phyloP scores from a whole-genome alignment of 164 flowering plant genomes.

The Malania oleifera region DNA sequence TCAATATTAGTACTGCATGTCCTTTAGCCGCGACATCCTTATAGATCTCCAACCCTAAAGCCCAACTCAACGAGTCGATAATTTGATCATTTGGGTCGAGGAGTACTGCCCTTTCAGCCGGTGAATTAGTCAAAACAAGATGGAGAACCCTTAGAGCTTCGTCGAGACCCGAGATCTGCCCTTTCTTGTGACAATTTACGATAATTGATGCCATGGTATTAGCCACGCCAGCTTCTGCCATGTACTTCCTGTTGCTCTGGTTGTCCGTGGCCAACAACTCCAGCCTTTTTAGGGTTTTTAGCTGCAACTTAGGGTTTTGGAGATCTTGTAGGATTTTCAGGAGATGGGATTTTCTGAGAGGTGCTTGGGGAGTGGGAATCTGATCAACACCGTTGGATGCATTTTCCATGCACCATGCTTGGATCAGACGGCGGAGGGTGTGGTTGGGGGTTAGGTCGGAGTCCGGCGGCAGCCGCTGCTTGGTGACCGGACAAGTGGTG shows the following conservation, averaged over 20 bases:
- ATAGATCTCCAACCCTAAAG: slow-evolving; percentile 8
- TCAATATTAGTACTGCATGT: slow-evolving; percentile 14
- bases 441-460: slow-evolving; percentile 63
- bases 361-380: slow-evolving; percentile 48
- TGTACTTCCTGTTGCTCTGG: slow-evolving; percentile 30
- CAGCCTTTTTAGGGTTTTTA: slow-evolving; percentile 21
- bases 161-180: slow-evolving; percentile 17
- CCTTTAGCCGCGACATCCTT: slow-evolving; percentile 5
- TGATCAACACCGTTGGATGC: slow-evolving; percentile 34
- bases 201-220: slow-evolving; percentile 27
- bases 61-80: slow-evolving; percentile 41
- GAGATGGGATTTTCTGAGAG: slow-evolving; percentile 27
- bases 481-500: slow-evolving; percentile 58
- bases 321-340: slow-evolving; percentile 31
- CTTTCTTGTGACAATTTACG: slow-evolving; percentile 13
- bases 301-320: slow-evolving; percentile 15
- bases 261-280: slow-evolving; percentile 28
- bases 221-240: slow-evolving; percentile 44
- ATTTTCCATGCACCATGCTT: slow-evolving; percentile 52
- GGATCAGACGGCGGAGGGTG: slow-evolving; percentile 64
- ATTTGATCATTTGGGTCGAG: slow-evolving; percentile 14
- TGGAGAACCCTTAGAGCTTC: slow-evolving; percentile 42
- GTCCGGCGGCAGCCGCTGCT: slow-evolving; percentile 33
- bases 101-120: slow-evolving; percentile 11
- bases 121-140: slow-evolving; percentile 11